Conservation (phyloP, 768 basidiomycete genomes). For the Sistotremastrum niveocremeum region DNA sequence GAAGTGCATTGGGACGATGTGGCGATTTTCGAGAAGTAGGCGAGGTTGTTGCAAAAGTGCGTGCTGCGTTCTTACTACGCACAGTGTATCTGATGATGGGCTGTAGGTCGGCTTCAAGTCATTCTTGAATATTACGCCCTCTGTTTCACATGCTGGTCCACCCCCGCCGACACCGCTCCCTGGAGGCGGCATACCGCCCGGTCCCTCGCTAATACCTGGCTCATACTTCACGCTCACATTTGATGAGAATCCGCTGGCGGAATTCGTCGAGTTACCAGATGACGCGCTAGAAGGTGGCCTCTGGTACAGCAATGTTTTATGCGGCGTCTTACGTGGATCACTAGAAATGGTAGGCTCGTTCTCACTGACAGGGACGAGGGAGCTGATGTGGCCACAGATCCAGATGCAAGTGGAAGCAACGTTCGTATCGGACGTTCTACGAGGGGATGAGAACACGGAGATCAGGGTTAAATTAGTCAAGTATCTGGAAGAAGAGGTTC, state of each 20-base stretch:
- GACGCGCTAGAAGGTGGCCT: constrained; percentile 86
- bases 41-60: constrained; percentile 87
- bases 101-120: constrained; percentile 92
- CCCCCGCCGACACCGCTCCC: constrained; percentile 38
- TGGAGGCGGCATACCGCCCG: constrained; percentile 20
- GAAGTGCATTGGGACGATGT: constrained; percentile 84
- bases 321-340: constrained; percentile 85
- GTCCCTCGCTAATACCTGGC: constrained; percentile 30
- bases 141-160: constrained; percentile 55
- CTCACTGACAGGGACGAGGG: background rate
- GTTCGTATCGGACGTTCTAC: constrained; percentile 80
- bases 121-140: constrained; percentile 86
- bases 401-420: constrained; percentile 90
- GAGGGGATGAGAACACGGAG: constrained; percentile 91
- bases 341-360: constrained; percentile 76
- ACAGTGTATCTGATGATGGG: background rate
- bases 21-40: constrained; percentile 89
- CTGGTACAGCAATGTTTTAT: constrained; percentile 94
- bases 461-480: constrained; percentile 83
- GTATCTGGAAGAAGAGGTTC: constrained; percentile 92
- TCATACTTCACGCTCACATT: constrained; percentile 71
- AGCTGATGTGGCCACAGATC: constrained; percentile 36
- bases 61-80: constrained; percentile 8
- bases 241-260: constrained; percentile 93
- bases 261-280: constrained; percentile 94